phyloP scores from a whole-genome alignment of 495 filamentous ascomycete genomes.

The Mycothermus thermophilus region DNA sequence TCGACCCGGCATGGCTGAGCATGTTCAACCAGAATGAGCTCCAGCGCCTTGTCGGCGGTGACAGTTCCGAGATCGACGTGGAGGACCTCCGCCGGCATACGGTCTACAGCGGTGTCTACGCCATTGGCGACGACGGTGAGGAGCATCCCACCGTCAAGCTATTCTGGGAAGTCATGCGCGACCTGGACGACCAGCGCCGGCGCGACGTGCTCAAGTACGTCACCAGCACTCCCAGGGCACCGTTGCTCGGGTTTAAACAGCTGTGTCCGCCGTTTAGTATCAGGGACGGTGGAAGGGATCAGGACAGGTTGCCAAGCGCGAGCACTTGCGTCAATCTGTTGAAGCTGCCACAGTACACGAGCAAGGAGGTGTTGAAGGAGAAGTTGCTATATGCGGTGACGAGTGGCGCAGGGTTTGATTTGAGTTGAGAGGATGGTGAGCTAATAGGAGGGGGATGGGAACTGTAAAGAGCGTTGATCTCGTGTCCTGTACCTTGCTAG shows the following conservation, averaged over 20 bases:
- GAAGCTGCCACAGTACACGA: slow-evolving; percentile 76
- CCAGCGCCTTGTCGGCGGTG: slow-evolving; percentile 82
- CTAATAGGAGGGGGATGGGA: background rate
- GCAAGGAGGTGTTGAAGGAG: slow-evolving; percentile 45
- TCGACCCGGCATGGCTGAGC: slow-evolving; percentile 80
- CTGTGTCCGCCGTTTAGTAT: slow-evolving; percentile 83
- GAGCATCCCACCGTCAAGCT: slow-evolving; percentile 74
- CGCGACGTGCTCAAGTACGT: slow-evolving; percentile 90
- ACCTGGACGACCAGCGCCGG: slow-evolving; percentile 57
- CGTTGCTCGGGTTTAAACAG: slow-evolving; percentile 76
- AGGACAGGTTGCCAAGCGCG: slow-evolving; percentile 72
- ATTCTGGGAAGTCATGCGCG: slow-evolving; percentile 86
- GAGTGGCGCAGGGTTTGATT: slow-evolving; percentile 87
- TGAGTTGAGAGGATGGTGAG: slow-evolving; percentile 40
- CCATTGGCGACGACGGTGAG: slow-evolving; percentile 67
- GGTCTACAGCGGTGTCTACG: slow-evolving; percentile 73
- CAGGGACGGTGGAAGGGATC: slow-evolving; percentile 68
- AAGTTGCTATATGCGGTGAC: slow-evolving; percentile 86
- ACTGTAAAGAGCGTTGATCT: background rate
- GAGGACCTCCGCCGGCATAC: slow-evolving; percentile 80
- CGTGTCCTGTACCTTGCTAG: background rate
- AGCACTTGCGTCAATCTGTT: slow-evolving; percentile 95
- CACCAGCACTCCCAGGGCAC: slow-evolving; percentile 84
- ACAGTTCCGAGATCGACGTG: slow-evolving; percentile 71
- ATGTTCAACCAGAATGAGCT: slow-evolving; percentile 98